Evolutionary conservation across 371 early-diverging fungal species (phyloP), one percentile per base, ranked within the genome.

Genomic region (Mucor piriformis): DNA sequence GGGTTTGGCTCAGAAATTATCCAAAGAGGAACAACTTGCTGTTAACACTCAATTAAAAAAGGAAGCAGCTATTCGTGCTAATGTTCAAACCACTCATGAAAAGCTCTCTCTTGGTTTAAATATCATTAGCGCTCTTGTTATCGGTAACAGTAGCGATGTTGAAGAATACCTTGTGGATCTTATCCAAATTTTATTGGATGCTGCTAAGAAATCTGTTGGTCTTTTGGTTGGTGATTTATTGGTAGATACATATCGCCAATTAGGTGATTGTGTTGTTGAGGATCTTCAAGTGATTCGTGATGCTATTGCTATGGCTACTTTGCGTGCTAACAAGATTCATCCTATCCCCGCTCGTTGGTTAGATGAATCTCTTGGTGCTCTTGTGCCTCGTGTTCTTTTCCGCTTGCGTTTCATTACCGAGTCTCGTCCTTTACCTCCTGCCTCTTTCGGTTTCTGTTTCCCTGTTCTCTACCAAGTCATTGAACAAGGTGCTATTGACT

Each of bases 391-490:
- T 48, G 83, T 92, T 24, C 83, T 90, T 27, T 93, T 82, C 63
- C 83, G 90, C n/a, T 74, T 92, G 55, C 87, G 92, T 50, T 79
- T 84, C 70, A 72, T 78, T n/a, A 83, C 88, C 29, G 88, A 87
- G 52, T 75, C 76, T 27, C 70, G 74, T 35, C 85, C 90, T 5
- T 74, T 94, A 54, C 68, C 83, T 3, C 82, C 93, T 21, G 78
- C 91, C 5, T 85, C 91, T 12, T 93, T 95, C 70, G 74, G 90
- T n/a, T 90, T 85, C 62, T 71, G 92, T 52, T 91, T 95, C 77
- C 93, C 95, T 18, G 68, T 94, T 29, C 77, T 94, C 55, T 77
- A 84, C 34, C 81, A 87, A 25, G 81, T 92, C 23, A 82, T 93
- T 42, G 68, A 82, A 11, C 79, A 84, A 57, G 89, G 88, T 38